These are phyloP conservation scores for Hericium coralloides DNA, from an alignment of 768 basidiomycete genomes.

Conservation along the genomic window DNA sequence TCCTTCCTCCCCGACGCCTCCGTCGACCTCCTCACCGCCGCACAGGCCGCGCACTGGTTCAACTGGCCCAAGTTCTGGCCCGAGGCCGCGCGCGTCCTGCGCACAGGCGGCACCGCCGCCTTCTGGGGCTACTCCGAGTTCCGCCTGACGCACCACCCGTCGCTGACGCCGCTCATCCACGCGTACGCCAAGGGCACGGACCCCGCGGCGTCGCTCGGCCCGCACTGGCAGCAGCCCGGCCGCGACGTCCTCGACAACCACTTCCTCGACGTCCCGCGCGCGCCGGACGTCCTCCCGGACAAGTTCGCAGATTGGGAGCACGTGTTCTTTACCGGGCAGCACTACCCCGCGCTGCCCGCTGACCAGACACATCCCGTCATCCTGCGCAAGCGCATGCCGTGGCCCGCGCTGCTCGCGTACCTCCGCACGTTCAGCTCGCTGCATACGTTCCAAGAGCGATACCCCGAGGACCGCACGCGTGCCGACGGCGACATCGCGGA, in stretches of 20 bases:
- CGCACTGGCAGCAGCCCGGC: constrained; percentile 77
- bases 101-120: constrained; percentile 55
- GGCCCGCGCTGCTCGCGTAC: constrained; percentile 60
- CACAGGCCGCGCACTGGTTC: constrained; percentile 81
- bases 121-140: constrained; percentile 72
- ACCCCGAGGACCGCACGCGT: constrained; percentile 45
- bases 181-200: constrained; percentile 55
- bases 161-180: constrained; percentile 48
- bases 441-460: constrained; percentile 53
- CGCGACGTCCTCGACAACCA: constrained; percentile 65
- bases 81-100: constrained; percentile 51
- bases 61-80: constrained; percentile 65
- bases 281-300: constrained; percentile 26
- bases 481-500: constrained; percentile 55
- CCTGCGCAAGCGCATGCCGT: constrained; percentile 50
- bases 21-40: constrained; percentile 59
- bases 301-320: constrained; percentile 37
- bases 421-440: constrained; percentile 64
- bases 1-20: constrained; percentile 36
- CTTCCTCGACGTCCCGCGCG: constrained; percentile 59
- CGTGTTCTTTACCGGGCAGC: constrained; percentile 46
- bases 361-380: constrained; percentile 33
- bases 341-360: constrained; percentile 31
- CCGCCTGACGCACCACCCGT: constrained; percentile 52
- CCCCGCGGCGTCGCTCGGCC: constrained; percentile 46